phyloP scores from a whole-genome alignment of 2,329 filamentous ascomycete genomes.

The Colletotrichum graminicola region DNA sequence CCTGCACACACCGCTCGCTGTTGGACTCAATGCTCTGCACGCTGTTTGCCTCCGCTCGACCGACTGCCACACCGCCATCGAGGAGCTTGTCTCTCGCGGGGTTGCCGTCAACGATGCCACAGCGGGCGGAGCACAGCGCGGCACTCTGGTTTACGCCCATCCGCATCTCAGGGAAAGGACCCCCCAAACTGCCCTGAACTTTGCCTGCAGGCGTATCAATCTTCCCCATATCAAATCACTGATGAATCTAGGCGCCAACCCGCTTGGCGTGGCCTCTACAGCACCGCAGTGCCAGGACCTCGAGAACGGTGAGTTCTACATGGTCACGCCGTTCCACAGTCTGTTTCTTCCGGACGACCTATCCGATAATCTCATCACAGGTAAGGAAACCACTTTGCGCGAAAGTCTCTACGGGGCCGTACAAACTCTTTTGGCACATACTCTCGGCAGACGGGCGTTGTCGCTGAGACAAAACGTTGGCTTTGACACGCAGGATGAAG shows the following conservation, averaged over 20 bases:
- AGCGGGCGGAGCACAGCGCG: background rate
- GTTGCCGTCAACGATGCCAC: slow-evolving; percentile 14
- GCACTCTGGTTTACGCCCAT: background rate
- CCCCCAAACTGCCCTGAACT: slow-evolving; percentile 26
- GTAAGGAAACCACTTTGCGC: background rate
- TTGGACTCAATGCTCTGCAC: slow-evolving; percentile 31
- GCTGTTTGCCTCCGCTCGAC: no score
- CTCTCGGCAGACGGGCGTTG: background rate
- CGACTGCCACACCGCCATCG: slow-evolving; percentile 6
- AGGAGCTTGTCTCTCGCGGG: slow-evolving; percentile 17
- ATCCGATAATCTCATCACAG: background rate
- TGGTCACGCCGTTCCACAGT: slow-evolving; percentile 25
- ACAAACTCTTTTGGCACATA: background rate
- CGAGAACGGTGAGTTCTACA: background rate
- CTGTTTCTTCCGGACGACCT: slow-evolving; percentile 22
- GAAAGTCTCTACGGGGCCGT: background rate
- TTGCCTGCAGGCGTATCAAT: slow-evolving; percentile 24
- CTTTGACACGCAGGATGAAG: background rate
- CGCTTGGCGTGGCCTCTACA: background rate
- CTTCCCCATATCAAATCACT: slow-evolving; percentile 8
- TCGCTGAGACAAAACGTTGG: background rate
- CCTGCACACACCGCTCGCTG: background rate
- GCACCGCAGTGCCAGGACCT: background rate
- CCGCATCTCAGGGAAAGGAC: background rate
- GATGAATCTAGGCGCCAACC: background rate